Conservation (phyloP, 2,329 filamentous ascomycete species). For the Trichoderma guizhouense region DNA sequence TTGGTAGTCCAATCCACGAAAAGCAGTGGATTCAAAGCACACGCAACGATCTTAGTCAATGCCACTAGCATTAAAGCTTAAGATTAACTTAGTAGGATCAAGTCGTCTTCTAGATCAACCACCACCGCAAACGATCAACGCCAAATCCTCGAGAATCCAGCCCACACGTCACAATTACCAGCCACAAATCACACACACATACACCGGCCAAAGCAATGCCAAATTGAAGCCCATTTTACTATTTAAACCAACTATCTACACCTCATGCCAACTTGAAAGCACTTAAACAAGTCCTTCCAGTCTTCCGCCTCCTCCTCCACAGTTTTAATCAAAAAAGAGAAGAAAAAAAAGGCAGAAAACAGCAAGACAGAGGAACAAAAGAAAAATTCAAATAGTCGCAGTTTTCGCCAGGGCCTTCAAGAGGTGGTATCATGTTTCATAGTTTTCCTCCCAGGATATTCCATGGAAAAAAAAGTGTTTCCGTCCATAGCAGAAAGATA, state of each 20-base stretch:
- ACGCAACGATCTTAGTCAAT: neutral
- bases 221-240: neutral
- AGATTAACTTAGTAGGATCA: neutral
- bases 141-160: neutral
- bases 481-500: slow-evolving; percentile 3
- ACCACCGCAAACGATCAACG: neutral
- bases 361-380: neutral
- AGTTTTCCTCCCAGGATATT: neutral
- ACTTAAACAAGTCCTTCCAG: neutral
- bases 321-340: neutral
- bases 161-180: neutral
- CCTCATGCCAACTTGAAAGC: neutral
- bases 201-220: neutral
- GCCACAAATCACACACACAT: neutral
- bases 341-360: neutral
- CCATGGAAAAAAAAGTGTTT: neutral
- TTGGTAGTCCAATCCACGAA: neutral
- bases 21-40: neutral
- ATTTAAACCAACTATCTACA: slow-evolving; percentile 5
- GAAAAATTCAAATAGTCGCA: slow-evolving; percentile 11
- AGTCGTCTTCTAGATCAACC: neutral
- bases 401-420: neutral
- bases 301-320: neutral
- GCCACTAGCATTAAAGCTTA: neutral
- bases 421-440: slow-evolving; percentile 16